These are phyloP conservation scores for Styphnolobium japonicum DNA, from an alignment of 306 rosid genomes.

Conservation along the genomic window DNA sequence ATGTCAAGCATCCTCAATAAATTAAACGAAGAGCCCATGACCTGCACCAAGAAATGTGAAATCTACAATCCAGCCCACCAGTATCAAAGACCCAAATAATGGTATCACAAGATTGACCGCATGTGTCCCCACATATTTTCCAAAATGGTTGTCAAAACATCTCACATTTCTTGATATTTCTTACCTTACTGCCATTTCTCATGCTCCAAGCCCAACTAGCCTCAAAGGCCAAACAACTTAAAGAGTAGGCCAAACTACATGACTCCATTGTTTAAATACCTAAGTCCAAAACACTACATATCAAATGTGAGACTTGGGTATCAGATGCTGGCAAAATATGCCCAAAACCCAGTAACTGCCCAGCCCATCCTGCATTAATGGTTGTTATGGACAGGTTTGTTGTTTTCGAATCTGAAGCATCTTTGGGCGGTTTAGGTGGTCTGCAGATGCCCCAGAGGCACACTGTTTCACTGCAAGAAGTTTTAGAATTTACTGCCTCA, in stretches of 20 bases:
- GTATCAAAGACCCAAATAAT: background rate
- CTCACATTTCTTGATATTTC: background rate
- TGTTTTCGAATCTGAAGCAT: too few relatives aligned
- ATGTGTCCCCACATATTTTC: background rate
- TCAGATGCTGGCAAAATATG: too few relatives aligned
- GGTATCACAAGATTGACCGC: background rate
- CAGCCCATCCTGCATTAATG: too few relatives aligned
- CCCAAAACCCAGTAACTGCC: too few relatives aligned
- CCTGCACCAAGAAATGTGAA: background rate
- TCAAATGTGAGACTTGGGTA: too few relatives aligned
- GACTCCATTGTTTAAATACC: too few relatives aligned
- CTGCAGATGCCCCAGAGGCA: too few relatives aligned
- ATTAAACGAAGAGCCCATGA: background rate
- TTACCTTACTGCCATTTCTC: background rate
- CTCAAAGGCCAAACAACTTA: background rate
- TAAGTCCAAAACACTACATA: too few relatives aligned
- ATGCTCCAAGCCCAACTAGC: background rate
- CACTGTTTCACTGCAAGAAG: too few relatives aligned
- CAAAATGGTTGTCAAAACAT: background rate
- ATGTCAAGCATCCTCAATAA: background rate
- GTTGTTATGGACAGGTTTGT: too few relatives aligned
- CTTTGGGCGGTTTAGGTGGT: too few relatives aligned
- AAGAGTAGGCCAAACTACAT: background rate
- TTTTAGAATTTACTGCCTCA: too few relatives aligned
- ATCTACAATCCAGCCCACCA: background rate